Evolutionary conservation across 768 basidiomycete genomes (phyloP), one percentile per base, ranked within the genome.

Genomic region (Boletus insuetus): DNA sequence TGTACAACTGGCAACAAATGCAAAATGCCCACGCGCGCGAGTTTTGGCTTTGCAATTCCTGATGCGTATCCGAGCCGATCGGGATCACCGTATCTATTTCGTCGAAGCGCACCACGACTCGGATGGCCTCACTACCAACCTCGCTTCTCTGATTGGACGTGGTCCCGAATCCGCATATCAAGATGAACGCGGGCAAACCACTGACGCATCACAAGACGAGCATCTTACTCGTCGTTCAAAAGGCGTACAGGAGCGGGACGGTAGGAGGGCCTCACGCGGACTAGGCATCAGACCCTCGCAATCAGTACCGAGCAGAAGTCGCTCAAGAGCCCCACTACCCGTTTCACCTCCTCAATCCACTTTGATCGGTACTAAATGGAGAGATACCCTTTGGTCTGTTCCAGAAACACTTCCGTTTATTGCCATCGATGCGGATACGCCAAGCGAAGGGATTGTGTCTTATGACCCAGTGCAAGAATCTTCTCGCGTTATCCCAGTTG

Each of bases 21-120:
- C 80, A 3, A 77, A 74, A 57, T 83, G 83, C 10, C 62, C 82
- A 0, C 76, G 82, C 39, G 86, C 88, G 0, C 77, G 91, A 22
- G 67, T 98, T 17, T 75, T 83, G 13, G 78, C 87, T 5, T 75
- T 98, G 19, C 91, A 94, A 66, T 97, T 96, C 76, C 68, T 97
- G 59, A 84, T 94, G 77, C 84, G 92, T 14, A 75, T 98, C 19
- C 80, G 96, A 52, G 94, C 90, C 1, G 95, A 97, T 66, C 84
- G 91, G 1, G 89, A 94, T 61, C 96, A 99, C 65, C 79, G 87
- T 12, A 64, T 98, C 39, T 97, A 86, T 69, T 86, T 87, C 53
- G 78, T 82, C 19, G 73, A 79, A 42, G 71, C 70, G 16, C 75
- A 73, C 19, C 77, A 79, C 58, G 87, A 89, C 58, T 72, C 76